phyloP scores from a whole-genome alignment of 2,329 filamentous ascomycete genomes.

The Claviceps pazoutovae region DNA sequence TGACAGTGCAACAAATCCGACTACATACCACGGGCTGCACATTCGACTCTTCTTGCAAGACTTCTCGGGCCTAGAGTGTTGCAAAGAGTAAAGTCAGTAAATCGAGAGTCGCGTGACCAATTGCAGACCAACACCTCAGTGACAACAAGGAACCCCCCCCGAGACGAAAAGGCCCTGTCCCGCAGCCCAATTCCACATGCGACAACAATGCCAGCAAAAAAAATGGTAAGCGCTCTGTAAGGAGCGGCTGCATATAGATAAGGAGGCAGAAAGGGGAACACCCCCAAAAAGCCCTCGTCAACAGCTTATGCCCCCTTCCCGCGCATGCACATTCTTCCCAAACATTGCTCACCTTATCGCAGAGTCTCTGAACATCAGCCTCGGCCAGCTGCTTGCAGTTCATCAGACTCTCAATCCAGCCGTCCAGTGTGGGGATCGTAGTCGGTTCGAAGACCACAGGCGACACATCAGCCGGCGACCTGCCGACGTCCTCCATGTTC shows the following conservation, averaged over 20 bases:
- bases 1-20: not conserved
- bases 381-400: slow-evolving; percentile 95
- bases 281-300: not conserved
- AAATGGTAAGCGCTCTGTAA: not conserved
- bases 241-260: not conserved
- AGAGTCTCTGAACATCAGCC: slow-evolving; percentile 86
- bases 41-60: slow-evolving; percentile 94
- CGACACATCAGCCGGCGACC: slow-evolving; percentile 66
- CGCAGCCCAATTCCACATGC: not conserved
- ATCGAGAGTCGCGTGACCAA: not conserved
- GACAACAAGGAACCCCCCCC: not conserved
- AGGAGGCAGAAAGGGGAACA: not conserved
- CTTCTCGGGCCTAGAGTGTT: slow-evolving; percentile 65
- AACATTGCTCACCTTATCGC: slow-evolving; percentile 67
- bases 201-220: not conserved
- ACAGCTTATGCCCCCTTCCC: not conserved
- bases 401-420: slow-evolving; percentile 98
- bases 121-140: not conserved
- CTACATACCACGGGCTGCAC: slow-evolving; percentile 87
- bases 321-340: no score
- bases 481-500: slow-evolving; percentile 96
- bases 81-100: slow-evolving; percentile 16
- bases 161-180: not conserved
- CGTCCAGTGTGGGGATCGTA: slow-evolving; percentile 83
- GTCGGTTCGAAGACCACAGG: slow-evolving; percentile 64